These are phyloP conservation scores for Coemansia umbellata DNA, from an alignment of 192 early-diverging fungal species.

Conservation along the genomic window DNA sequence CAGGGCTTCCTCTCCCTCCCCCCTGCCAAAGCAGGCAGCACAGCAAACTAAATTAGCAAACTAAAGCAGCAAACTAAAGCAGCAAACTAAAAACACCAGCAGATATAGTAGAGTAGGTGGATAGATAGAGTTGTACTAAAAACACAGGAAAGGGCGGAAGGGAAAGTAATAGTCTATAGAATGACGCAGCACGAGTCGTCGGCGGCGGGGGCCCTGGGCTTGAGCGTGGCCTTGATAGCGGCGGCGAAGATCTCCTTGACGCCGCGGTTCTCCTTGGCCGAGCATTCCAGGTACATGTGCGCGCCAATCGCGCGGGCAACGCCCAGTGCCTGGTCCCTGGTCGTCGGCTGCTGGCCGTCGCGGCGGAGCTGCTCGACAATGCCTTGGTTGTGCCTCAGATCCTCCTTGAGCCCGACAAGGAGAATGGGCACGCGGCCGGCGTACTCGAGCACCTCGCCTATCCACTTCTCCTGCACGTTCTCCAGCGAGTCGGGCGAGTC, in stretches of 20 bases:
- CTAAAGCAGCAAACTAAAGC: too few relatives aligned
- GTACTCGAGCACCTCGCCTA: conserved; percentile 38
- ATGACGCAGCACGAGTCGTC: conserved; percentile 32
- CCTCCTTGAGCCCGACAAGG: conserved; percentile 50
- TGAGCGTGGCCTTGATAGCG: conserved; percentile 47
- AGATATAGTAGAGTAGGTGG: not conserved
- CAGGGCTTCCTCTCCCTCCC: too few relatives aligned
- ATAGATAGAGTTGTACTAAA: not conserved
- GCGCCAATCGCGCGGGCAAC: conserved; percentile 84
- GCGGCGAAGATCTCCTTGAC: conserved; percentile 83
- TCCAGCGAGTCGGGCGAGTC: conserved; percentile 81
- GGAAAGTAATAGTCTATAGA: conserved; percentile 7
- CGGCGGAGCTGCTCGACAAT: conserved; percentile 38
- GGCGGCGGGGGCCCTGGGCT: conserved; percentile 7
- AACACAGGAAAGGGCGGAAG: not conserved
- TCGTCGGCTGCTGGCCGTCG: conserved; percentile 45
- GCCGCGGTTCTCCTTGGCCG: conserved; percentile 74
- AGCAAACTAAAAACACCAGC: too few relatives aligned
- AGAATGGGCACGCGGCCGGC: conserved; percentile 24
- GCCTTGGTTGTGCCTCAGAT: conserved; percentile 34
- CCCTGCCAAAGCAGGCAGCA: too few relatives aligned
- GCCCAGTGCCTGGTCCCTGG: conserved; percentile 57
- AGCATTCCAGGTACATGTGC: conserved; percentile 88
- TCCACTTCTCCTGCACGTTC: conserved; percentile 61
- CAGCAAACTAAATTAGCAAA: too few relatives aligned